Evolutionary conservation across 192 early-diverging fungal genomes (phyloP).

Genomic region (Thamnidium elegans): DNA sequence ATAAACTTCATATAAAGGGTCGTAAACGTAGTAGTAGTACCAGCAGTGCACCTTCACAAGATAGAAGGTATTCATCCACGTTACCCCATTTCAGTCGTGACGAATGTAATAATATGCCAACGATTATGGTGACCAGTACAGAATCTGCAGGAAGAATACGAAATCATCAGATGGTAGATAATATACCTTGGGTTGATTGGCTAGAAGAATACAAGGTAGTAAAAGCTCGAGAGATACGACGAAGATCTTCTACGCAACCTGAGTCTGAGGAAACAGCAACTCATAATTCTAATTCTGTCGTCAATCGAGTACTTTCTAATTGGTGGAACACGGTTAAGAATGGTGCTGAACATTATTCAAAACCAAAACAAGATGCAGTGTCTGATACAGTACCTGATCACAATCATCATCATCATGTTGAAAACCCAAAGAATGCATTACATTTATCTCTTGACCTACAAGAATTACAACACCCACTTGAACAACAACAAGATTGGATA

Average conservation of each 20-base stretch:
- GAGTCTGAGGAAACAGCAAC: neutral
- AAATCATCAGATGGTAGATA: slow-evolving; percentile 18
- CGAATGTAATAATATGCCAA: slow-evolving; percentile 13
- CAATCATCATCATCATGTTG: neutral
- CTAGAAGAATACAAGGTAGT: slow-evolving; percentile 31
- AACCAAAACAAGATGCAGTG: neutral
- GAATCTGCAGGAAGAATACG: neutral
- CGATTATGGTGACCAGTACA: slow-evolving; percentile 19
- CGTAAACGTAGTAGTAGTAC: slow-evolving; percentile 3
- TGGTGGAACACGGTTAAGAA: slow-evolving; percentile 32
- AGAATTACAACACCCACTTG: slow-evolving; percentile 11
- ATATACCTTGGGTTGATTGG: slow-evolving; percentile 38
- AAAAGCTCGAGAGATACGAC: slow-evolving; percentile 27
- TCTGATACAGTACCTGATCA: neutral
- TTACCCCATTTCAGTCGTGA: neutral
- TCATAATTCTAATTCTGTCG: neutral
- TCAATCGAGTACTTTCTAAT: slow-evolving; percentile 7
- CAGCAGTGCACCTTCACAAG: neutral
- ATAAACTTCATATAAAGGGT: neutral
- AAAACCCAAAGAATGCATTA: neutral
- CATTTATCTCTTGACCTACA: slow-evolving; percentile 1
- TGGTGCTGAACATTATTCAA: slow-evolving; percentile 19
- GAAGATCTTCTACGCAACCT: slow-evolving; percentile 14
- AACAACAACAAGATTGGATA: neutral
- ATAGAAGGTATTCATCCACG: neutral